phyloP scores from a whole-genome alignment of 2,329 filamentous ascomycete species.

The Arthrobotrys megalospora region DNA sequence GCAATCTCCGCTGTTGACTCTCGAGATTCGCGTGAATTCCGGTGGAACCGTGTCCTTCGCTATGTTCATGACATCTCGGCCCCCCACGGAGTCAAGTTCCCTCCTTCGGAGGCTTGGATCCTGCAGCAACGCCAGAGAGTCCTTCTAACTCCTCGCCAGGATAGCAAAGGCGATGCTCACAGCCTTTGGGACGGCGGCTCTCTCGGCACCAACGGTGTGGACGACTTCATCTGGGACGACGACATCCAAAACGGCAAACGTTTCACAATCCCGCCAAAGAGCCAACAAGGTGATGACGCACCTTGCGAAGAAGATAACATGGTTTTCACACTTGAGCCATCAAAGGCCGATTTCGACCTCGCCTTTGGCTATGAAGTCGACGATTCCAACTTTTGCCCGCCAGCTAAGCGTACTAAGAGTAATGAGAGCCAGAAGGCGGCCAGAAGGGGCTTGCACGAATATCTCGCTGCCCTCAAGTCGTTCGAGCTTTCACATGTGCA shows the following conservation, averaged over 20 bases:
- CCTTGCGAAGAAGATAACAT: constrained; percentile 46
- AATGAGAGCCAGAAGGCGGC: constrained; percentile 59
- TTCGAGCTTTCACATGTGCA: constrained; percentile 58
- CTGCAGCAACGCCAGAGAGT: constrained; percentile 52
- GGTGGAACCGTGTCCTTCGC: constrained; percentile 64
- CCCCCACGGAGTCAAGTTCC: constrained; percentile 46
- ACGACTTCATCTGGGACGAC: constrained; percentile 65
- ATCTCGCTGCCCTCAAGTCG: constrained; percentile 60
- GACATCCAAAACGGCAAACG: constrained; percentile 61
- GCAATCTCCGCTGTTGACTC: constrained; percentile 63
- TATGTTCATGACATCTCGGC: constrained; percentile 63
- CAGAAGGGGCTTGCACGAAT: constrained; percentile 55
- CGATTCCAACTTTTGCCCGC: constrained; percentile 52
- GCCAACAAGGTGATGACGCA: constrained; percentile 53
- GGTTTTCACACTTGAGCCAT: constrained; percentile 44
- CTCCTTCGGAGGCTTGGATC: constrained; percentile 54
- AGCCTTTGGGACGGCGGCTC: constrained; percentile 64
- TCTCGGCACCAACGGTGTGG: constrained; percentile 64
- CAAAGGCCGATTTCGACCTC: constrained; percentile 50
- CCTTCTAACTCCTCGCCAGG: constrained; percentile 46
- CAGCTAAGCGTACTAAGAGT: constrained; percentile 59
- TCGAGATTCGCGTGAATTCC: constrained; percentile 64
- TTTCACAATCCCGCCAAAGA: constrained; percentile 59
- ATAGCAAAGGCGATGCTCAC: constrained; percentile 41
- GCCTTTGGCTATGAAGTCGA: constrained; percentile 59